Evolutionary conservation across 768 basidiomycete genomes (phyloP), one percentile per base, ranked within the genome.

Genomic region (Kwoniella dejecticola): DNA sequence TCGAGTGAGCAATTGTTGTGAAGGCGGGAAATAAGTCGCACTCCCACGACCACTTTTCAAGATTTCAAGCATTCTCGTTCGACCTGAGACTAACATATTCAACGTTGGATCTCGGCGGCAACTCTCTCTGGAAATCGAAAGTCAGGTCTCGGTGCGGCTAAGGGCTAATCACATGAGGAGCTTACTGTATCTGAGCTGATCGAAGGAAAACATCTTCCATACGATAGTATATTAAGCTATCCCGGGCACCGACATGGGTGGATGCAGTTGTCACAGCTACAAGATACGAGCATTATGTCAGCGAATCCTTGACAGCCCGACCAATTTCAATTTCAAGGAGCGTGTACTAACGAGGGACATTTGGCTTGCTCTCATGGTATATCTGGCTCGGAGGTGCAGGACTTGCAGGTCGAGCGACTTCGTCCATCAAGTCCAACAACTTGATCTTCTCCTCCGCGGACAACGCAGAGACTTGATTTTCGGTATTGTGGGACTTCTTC

Each of bases 401-500:
- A 38, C 36, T 38, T 13, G 29, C 46, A 26, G n/a, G 46, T 19
- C 11, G 41, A 36, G 33, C 33, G 33, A 36, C 33, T 36, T 7
- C 33, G 27, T 23, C 47, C 57, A 21, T 48, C 36, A 24, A n/a
- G n/a, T 33, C 6, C 21, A 48, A 30, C 57, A 31, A 24, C 47
- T 58, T 58, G 30, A 49, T 26, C 38, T 47, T 58, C 36, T 58
- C 57, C 15, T 58, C 57, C n/a, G 57, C 23, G 6, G 57, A 58
- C 23, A 58, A n/a, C 29, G 44, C 44, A n/a, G 17, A 5, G 6
- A 12, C 19, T 8, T 12, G 5, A n/a, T 19, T 42, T n/a, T 7
- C 41, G 12, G 11, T 33, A 10, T 44, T 44, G 15, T 48, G 44
- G 10, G 0, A n/a, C n/a, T n/a, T n/a, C n/a, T n/a, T n/a, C 31